Percentiles rank a stretch among this genome's conserved stretches.
phyloP scores from a whole-genome alignment of 2,329 filamentous ascomycete genomes.

The Alternaria gansuensis region DNA sequence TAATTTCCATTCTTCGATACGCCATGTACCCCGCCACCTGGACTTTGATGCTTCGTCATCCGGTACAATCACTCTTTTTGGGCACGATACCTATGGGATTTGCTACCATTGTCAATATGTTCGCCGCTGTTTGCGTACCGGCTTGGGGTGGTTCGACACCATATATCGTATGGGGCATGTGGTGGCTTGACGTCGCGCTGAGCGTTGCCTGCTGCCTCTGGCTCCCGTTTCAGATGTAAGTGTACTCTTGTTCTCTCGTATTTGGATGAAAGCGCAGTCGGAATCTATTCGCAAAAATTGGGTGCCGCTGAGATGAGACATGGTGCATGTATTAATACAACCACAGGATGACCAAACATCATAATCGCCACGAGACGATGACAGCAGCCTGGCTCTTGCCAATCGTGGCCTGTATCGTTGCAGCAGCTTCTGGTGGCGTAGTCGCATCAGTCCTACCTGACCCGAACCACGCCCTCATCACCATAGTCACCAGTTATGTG shows the following conservation, averaged over 20 bases:
- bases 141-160: constrained; percentile 65
- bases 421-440: constrained; percentile 69
- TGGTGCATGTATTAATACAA: background rate
- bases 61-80: constrained; percentile 72
- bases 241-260: background rate
- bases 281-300: background rate
- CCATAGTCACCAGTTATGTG: constrained; percentile 69
- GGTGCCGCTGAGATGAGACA: too few relatives aligned
- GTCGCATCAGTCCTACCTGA: constrained; percentile 67
- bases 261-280: background rate
- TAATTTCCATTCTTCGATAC: constrained; percentile 68
- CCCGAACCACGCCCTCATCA: constrained; percentile 64
- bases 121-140: constrained; percentile 66
- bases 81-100: constrained; percentile 73
- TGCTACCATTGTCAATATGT: constrained; percentile 73
- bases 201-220: constrained; percentile 54
- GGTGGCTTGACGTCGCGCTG: constrained; percentile 59
- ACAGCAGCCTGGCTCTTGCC: constrained; percentile 72
- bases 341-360: constrained; percentile 41
- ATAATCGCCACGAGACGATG: constrained; percentile 55
- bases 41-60: constrained; percentile 71
- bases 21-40: constrained; percentile 71
- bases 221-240: constrained; percentile 42
- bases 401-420: constrained; percentile 71
- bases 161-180: constrained; percentile 58